phyloP scores from a whole-genome alignment of 176 grass and related monocot species.

The Carex littledalei region DNA sequence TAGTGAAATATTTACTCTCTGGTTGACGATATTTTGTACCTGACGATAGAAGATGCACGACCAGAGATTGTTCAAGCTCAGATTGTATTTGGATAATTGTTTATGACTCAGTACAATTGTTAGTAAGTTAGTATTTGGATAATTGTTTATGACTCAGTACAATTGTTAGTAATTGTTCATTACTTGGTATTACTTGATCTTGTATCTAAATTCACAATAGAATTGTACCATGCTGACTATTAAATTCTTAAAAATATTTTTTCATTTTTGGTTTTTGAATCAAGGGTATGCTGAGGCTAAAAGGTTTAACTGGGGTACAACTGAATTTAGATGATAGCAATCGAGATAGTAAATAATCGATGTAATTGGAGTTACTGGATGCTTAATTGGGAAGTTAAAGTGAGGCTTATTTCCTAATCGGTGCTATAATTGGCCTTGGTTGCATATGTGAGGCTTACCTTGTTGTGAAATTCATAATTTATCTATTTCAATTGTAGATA shows the following conservation, averaged over 20 bases:
- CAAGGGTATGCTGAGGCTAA: not conserved
- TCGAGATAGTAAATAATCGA: not conserved
- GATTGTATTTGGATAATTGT: no score
- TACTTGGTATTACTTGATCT: no score
- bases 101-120: no score
- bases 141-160: no score
- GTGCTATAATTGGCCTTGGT: not conserved
- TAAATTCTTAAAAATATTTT: not conserved
- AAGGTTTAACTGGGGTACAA: not conserved
- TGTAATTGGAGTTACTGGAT: not conserved
- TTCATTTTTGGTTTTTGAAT: not conserved
- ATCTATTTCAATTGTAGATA: slow-evolving; percentile 21
- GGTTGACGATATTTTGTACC: no score
- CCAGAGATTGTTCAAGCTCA: no score
- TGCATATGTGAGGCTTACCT: not conserved
- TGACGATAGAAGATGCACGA: no score
- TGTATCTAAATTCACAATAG: no score
- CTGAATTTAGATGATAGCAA: not conserved
- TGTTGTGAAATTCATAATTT: not conserved
- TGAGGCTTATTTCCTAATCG: not conserved
- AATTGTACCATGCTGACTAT: no score
- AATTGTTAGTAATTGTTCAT: no score
- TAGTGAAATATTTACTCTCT: no score
- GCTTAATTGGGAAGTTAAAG: not conserved
- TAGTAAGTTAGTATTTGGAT: no score